phyloP scores from a whole-genome alignment of 805 yeast species.

The Tetrapisispora iriomotensis region DNA sequence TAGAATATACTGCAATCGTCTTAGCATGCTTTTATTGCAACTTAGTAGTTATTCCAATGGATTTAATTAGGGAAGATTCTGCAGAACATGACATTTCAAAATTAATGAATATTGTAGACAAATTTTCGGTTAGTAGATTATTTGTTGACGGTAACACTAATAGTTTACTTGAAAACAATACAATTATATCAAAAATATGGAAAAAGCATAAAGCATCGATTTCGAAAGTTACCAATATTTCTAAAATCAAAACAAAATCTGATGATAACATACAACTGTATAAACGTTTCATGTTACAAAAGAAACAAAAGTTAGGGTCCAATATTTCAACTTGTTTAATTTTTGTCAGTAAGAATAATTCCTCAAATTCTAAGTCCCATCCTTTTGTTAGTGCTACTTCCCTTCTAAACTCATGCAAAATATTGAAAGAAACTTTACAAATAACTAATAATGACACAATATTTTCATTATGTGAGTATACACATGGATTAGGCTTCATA shows the following conservation, averaged over 20 bases:
- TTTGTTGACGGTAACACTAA: slow-evolving; percentile 49
- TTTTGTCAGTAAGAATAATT: slow-evolving; percentile 24
- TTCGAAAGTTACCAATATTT: slow-evolving; percentile 26
- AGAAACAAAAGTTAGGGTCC: slow-evolving; percentile 19
- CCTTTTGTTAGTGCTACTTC: slow-evolving; percentile 43
- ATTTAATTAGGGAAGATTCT: slow-evolving; percentile 56
- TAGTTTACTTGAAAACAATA: slow-evolving; percentile 17
- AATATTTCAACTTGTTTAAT: slow-evolving; percentile 28
- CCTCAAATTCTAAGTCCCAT: slow-evolving; percentile 19
- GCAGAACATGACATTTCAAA: slow-evolving; percentile 67
- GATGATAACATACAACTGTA: slow-evolving; percentile 14
- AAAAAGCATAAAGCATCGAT: slow-evolving; percentile 17
- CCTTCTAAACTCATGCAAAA: slow-evolving; percentile 72
- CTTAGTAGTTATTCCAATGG: slow-evolving; percentile 51
- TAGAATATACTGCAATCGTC: slow-evolving; percentile 73
- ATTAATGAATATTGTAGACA: slow-evolving; percentile 53
- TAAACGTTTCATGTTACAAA: slow-evolving; percentile 12
- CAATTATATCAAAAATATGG: slow-evolving; percentile 15
- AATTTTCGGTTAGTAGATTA: slow-evolving; percentile 60
- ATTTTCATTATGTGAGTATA: slow-evolving; percentile 78
- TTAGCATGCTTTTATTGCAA: slow-evolving; percentile 84
- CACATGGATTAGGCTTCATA: slow-evolving; percentile 78
- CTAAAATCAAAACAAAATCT: slow-evolving; percentile 24
- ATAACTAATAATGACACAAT: slow-evolving; percentile 62
- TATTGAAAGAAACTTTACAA: slow-evolving; percentile 85